Conservation (phyloP, 108 stramenopile genomes). For the Thalassiosira profunda region DNA sequence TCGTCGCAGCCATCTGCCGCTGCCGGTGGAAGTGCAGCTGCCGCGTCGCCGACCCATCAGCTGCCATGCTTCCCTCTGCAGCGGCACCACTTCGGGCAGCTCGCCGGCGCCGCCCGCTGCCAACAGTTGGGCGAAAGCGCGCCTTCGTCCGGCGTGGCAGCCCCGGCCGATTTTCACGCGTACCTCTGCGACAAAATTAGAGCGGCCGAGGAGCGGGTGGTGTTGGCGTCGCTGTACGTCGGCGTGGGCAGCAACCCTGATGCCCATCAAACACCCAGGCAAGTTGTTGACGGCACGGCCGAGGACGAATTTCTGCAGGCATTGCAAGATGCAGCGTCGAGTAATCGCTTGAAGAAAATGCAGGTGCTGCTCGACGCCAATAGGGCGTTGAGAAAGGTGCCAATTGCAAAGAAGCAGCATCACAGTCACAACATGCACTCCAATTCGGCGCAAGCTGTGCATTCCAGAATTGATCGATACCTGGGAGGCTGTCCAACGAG, state of each 20-base stretch:
- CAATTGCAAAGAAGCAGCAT: slow-evolving; percentile 14
- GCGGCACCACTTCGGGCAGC: slow-evolving; percentile 28
- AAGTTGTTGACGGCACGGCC: not conserved
- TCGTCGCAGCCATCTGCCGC: not conserved
- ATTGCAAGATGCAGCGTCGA: slow-evolving; percentile 21
- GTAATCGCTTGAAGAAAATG: slow-evolving; percentile 24
- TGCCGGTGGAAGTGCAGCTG: not conserved
- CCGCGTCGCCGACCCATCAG: not conserved
- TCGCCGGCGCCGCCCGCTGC: not conserved
- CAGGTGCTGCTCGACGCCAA: slow-evolving; percentile 80
- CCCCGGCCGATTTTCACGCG: slow-evolving; percentile 74
- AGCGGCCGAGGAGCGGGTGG: slow-evolving; percentile 64
- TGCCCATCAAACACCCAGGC: too few relatives aligned
- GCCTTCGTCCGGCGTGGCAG: slow-evolving; percentile 9
- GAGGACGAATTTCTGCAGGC: slow-evolving; percentile 68
- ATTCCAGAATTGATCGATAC: slow-evolving; percentile 39
- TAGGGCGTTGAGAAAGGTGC: slow-evolving; percentile 71
- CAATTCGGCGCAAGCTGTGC: slow-evolving; percentile 31
- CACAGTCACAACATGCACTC: slow-evolving; percentile 3
- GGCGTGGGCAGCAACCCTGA: slow-evolving; percentile 70
- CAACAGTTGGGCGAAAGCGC: not conserved
- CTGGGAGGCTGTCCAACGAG: slow-evolving; percentile 32
- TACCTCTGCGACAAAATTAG: slow-evolving; percentile 63
- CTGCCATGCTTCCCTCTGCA: slow-evolving; percentile 33
- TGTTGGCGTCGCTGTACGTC: slow-evolving; percentile 81